Evolutionary conservation across 2,329 filamentous ascomycete genomes (phyloP).

Genomic region (Verticillium albo-atrum): DNA sequence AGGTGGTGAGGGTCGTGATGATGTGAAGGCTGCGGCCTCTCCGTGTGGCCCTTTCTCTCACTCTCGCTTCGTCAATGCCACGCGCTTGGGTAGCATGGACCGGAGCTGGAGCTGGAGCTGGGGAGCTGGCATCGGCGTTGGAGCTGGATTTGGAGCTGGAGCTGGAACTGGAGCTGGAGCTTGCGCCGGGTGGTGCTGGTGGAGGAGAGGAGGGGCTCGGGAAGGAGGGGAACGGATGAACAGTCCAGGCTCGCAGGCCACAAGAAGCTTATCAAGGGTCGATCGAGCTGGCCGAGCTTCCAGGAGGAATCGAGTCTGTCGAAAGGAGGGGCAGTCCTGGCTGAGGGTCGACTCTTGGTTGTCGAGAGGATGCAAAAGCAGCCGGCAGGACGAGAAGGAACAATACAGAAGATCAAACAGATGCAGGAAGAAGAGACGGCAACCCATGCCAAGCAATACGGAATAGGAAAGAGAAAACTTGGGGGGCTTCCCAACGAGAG

Average conservation of each 20-base stretch:
- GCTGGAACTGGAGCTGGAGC: neutral
- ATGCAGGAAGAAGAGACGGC: neutral
- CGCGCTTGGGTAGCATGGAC: constrained; percentile 12
- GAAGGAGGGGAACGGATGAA: neutral
- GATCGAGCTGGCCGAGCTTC: neutral
- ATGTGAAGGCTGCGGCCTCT: neutral
- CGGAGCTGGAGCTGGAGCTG: neutral
- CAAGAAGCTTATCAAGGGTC: neutral
- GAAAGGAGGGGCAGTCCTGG: too few species aligned
- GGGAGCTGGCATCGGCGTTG: neutral
- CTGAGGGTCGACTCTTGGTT: too few species aligned
- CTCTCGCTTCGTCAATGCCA: constrained; percentile 4
- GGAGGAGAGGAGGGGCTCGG: neutral
- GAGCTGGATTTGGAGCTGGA: neutral
- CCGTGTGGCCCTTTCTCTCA: neutral
- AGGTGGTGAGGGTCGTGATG: neutral
- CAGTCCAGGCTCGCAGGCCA: neutral
- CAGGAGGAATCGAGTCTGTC: too few species aligned
- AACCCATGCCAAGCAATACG: too few species aligned
- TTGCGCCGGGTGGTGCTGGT: neutral
- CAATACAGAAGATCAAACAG: too few species aligned
- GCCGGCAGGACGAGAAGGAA: neutral
- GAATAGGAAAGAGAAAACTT: too few species aligned
- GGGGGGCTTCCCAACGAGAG: too few species aligned
- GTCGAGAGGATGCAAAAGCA: constrained; percentile 1